phyloP scores from a whole-genome alignment of 1,284 basidiomycete genomes.

The Rhodotorula mucilaginosa region DNA sequence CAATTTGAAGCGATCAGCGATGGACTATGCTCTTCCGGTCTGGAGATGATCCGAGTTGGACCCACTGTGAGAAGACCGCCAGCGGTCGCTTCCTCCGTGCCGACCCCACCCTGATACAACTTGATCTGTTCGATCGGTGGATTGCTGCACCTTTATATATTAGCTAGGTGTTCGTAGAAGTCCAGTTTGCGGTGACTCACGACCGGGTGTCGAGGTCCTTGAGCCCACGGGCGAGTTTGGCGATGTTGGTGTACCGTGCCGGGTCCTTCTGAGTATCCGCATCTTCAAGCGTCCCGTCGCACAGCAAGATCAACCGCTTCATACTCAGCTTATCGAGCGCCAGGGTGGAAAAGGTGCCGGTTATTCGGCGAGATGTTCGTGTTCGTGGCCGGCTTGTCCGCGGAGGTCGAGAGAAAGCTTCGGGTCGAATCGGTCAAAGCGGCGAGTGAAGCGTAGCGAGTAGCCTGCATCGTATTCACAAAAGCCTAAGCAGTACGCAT shows the following conservation, averaged over 20 bases:
- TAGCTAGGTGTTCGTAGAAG: not conserved
- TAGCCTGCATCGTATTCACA: too few species aligned
- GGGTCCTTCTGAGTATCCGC: conserved; percentile 9
- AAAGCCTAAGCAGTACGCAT: too few species aligned
- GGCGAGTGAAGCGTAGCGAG: too few species aligned
- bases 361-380: too few species aligned
- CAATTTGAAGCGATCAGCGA: too few species aligned
- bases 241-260: conserved; percentile 16
- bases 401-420: too few species aligned
- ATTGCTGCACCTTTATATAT: not conserved
- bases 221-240: conserved; percentile 5
- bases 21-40: too few species aligned
- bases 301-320: conserved; percentile 26
- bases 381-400: too few species aligned
- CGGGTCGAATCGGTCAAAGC: too few species aligned
- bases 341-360: too few species aligned
- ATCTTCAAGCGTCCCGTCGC: conserved; percentile 26
- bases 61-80: conserved; percentile 15
- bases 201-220: not conserved
- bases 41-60: not conserved
- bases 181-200: not conserved
- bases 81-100: conserved; percentile 9
- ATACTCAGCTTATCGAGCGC: conserved; percentile 2
- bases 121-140: conserved; percentile 21
- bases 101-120: conserved; percentile 20